Evolutionary conservation across 805 yeast species (phyloP).

Genomic region (Teunomyces funiuensis): DNA sequence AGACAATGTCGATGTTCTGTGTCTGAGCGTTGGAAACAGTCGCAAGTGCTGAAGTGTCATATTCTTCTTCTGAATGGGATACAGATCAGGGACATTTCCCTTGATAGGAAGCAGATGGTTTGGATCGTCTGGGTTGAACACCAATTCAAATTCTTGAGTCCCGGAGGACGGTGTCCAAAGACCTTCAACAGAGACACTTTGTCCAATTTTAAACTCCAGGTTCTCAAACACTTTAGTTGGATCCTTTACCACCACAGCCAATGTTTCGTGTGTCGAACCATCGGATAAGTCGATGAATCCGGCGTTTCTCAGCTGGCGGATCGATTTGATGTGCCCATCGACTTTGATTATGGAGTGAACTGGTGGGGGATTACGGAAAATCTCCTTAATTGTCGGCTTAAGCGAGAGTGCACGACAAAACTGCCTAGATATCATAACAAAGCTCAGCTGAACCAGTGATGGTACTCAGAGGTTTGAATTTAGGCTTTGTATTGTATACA

Average conservation of each 20-base stretch:
- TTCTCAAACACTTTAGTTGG: constrained; percentile 21
- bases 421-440: neutral
- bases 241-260: constrained; percentile 49
- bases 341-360: constrained; percentile 42
- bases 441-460: neutral
- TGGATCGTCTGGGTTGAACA: constrained; percentile 23
- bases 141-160: constrained; percentile 32
- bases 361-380: constrained; percentile 31
- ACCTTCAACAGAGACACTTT: constrained; percentile 35
- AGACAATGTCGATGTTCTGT: constrained; percentile 65
- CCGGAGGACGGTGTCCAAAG: constrained; percentile 33
- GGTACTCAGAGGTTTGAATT: neutral
- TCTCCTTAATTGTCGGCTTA: constrained; percentile 12
- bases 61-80: constrained; percentile 82
- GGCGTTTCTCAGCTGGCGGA: constrained; percentile 70
- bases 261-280: constrained; percentile 58
- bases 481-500: too few species aligned
- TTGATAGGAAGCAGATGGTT: constrained; percentile 42
- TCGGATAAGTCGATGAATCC: constrained; percentile 81
- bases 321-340: constrained; percentile 66
- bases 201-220: constrained; percentile 48
- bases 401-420: neutral
- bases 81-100: constrained; percentile 62
- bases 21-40: constrained; percentile 72
- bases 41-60: constrained; percentile 69